Conservation (phyloP, 2,329 filamentous ascomycete genomes). For the Verticillium zaregamsianum region DNA sequence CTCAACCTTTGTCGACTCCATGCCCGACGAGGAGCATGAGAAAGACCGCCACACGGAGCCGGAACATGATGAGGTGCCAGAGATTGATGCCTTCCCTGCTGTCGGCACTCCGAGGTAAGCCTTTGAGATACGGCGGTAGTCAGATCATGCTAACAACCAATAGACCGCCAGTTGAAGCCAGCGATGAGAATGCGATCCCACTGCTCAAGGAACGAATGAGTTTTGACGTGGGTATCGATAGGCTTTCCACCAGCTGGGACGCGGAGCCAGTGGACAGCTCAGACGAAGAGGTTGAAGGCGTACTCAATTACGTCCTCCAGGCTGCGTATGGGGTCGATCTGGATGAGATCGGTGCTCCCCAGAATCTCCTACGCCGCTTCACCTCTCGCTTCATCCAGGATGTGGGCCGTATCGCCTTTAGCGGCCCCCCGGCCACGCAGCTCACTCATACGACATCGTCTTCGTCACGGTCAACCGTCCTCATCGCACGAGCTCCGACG, state of each 20-base stretch:
- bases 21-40: slow-evolving; percentile 22
- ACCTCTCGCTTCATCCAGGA: slow-evolving; percentile 28
- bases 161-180: neutral
- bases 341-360: slow-evolving; percentile 23
- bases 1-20: neutral
- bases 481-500: slow-evolving; percentile 4
- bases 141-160: neutral
- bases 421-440: slow-evolving; percentile 20
- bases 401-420: slow-evolving; percentile 24
- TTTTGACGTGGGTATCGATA: slow-evolving; percentile 11
- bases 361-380: slow-evolving; percentile 21
- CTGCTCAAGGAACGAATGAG: slow-evolving; percentile 10
- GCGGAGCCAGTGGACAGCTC: slow-evolving; percentile 22
- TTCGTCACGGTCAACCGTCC: slow-evolving; percentile 20
- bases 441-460: slow-evolving; percentile 24
- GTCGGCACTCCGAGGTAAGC: slow-evolving; percentile 9
- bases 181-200: neutral
- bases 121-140: neutral
- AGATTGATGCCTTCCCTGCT: slow-evolving; percentile 1
- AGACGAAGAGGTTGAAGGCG: slow-evolving; percentile 26
- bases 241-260: slow-evolving; percentile 15
- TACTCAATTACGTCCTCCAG: slow-evolving; percentile 32
- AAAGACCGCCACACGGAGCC: slow-evolving; percentile 9
- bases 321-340: slow-evolving; percentile 32
- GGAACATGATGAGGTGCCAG: slow-evolving; percentile 4